Evolutionary conservation across 257 asterid species (phyloP), one percentile per base, ranked within the genome.

Genomic region (Nicotiana tomentosiformis): DNA sequence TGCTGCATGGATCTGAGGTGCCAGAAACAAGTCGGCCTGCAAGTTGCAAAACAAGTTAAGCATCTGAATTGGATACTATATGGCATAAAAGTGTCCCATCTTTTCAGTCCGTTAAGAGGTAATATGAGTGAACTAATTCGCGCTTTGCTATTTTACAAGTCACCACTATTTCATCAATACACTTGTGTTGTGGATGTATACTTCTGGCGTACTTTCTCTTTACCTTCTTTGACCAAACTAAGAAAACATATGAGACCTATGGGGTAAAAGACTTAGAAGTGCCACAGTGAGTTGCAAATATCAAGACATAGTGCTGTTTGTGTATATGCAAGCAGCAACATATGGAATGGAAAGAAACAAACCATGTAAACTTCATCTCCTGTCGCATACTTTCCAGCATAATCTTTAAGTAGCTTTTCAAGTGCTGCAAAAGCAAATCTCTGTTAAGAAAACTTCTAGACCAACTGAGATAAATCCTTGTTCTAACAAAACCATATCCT

Each of bases 11-110:
- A 93, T 89, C 87, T 93, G 97, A 82, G 97, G 97, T 23, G 95
- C 95, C 87, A 93, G 83, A 88, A 89, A 93, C 78, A 91, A 62
- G 89, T 93, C 97, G 85, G 93, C 97, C 97, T 92, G 93, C 84
- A 90, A 57, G 74, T 61, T 61, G 60, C 70, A 49, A 61, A 46
- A 49, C 20, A 74, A 74, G 64, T 23, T 51, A 15, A 74, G 43
- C 64, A 74, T 74, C 64, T 49, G 64, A 74, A 51, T 51, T 23
- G 43, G 80, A 49, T 74, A 14, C 26, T 5, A 74, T 49, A 51
- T 51, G 64, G 64, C 80, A 74, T 74, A 51, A 18, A 51, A 74
- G 43, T 74, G 46, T 51, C 3, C 3, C 37, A 49, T 74, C 16
- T 18, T 74, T 46, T 74, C n/a, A 32, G 43, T 74, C 64, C 9